Evolutionary conservation across 2,329 filamentous ascomycete genomes (phyloP).

Genomic region (Penicillium griseofulvum): DNA sequence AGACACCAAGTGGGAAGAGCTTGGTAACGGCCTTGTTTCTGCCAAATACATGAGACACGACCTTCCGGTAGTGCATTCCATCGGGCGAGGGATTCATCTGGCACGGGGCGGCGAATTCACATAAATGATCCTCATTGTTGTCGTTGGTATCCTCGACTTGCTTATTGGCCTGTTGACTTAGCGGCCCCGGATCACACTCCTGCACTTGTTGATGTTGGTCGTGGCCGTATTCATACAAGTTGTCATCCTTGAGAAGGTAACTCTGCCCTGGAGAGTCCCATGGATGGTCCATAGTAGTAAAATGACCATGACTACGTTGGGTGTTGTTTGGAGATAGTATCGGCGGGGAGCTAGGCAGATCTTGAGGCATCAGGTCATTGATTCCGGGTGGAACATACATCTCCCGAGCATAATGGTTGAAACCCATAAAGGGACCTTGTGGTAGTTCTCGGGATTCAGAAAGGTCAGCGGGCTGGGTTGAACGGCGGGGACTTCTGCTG

Average conservation of each 20-base stretch:
- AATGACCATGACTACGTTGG: not conserved
- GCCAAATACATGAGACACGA: constrained; percentile 78
- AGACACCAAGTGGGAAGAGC: constrained; percentile 65
- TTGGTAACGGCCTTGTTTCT: constrained; percentile 77
- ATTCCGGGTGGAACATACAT: not conserved
- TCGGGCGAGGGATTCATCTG: constrained; percentile 21
- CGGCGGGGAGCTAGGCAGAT: not conserved
- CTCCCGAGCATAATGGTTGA: not conserved
- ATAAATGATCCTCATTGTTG: not conserved
- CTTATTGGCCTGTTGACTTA: not conserved
- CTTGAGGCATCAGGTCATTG: not conserved
- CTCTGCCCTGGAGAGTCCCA: not conserved
- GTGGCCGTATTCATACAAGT: not conserved
- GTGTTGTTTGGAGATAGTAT: not conserved
- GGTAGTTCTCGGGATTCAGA: not conserved
- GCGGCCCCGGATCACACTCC: not conserved
- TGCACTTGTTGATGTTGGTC: not conserved
- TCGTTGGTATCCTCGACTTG: not conserved
- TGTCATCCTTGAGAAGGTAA: not conserved
- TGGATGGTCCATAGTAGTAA: not conserved
- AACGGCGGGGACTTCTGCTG: not conserved
- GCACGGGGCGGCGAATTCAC: constrained; percentile 17
- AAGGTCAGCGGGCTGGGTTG: not conserved
- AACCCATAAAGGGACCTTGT: not conserved
- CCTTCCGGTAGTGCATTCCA: constrained; percentile 62